Evolutionary conservation across 2,329 filamentous ascomycete genomes (phyloP).

Genomic region (Phialophora verrucosa): DNA sequence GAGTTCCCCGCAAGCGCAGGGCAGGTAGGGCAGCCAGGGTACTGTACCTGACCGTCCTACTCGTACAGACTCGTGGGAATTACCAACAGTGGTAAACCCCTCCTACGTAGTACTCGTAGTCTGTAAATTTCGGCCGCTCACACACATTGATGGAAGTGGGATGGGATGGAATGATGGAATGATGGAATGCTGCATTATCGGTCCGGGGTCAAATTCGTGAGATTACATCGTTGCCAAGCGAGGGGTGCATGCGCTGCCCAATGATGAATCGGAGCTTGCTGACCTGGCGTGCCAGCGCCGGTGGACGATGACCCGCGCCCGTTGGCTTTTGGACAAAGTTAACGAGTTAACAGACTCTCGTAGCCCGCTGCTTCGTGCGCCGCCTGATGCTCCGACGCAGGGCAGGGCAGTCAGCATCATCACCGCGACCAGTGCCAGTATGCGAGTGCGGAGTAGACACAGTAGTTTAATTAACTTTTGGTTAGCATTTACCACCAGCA

Average conservation of each 20-base stretch:
- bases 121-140: background rate
- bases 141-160: background rate
- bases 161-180: background rate
- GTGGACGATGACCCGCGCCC: background rate
- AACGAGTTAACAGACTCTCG: background rate
- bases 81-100: no score
- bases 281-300: background rate
- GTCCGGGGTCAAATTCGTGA: conserved; percentile 3
- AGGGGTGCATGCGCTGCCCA: conserved; percentile 1
- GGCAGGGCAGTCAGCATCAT: no score
- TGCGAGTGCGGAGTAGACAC: no score
- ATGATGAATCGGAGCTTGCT: conserved; percentile 1
- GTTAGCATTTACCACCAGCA: no score
- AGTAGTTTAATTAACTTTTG: no score
- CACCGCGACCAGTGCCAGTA: no score
- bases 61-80: no score
- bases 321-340: background rate
- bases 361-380: background rate
- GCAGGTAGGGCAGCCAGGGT: no score
- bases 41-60: no score
- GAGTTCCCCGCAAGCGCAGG: background rate
- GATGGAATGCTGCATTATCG: conserved; percentile 15
- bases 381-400: background rate
- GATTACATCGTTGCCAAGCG: conserved; percentile 23
- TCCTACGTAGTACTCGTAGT: background rate